A percentile compares a stretch with the other conserved stretches of the same genome.
These are phyloP conservation scores for Rutstroemia sp. DNA, from an alignment of 2,329 filamentous ascomycete species.

Conservation along the genomic window DNA sequence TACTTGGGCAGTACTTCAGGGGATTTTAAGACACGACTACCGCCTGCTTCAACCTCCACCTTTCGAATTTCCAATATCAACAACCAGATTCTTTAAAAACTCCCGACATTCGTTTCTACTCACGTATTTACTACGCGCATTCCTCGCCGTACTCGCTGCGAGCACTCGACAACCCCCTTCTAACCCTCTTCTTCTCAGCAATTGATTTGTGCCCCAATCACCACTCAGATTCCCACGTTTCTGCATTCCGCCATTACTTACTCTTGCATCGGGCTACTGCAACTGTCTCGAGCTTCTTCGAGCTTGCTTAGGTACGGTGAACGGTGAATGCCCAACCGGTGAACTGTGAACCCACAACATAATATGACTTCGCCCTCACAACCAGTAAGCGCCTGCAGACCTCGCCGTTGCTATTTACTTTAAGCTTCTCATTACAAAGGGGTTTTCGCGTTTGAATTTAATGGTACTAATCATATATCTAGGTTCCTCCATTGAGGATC, in stretches of 20 bases:
- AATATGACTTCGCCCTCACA: conserved; percentile 24
- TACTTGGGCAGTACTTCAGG: too few relatives aligned
- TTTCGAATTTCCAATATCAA: not conserved
- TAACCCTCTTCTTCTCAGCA: too few relatives aligned
- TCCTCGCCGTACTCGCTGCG: not conserved
- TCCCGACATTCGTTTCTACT: conserved; percentile 1
- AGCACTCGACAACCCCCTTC: too few relatives aligned
- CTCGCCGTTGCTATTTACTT: not conserved
- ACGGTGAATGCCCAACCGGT: too few relatives aligned
- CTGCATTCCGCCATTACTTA: conserved; percentile 5
- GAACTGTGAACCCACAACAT: not conserved
- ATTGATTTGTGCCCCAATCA: too few relatives aligned
- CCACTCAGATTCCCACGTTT: not conserved
- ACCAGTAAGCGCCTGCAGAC: conserved; percentile 16
- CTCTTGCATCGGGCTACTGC: conserved; percentile 9
- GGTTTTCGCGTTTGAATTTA: not conserved
- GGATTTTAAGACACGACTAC: too few relatives aligned
- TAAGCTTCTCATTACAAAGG: not conserved
- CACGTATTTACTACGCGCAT: not conserved
- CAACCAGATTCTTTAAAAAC: not conserved
- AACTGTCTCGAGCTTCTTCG: not conserved
- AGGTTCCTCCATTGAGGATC: conserved; percentile 75
- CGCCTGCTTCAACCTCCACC: not conserved
- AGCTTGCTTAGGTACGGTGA: conserved; percentile 1
- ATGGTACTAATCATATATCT: conserved; percentile 3